Conservation (phyloP, 345 rosid genomes). For the Jatropha curcas region DNA sequence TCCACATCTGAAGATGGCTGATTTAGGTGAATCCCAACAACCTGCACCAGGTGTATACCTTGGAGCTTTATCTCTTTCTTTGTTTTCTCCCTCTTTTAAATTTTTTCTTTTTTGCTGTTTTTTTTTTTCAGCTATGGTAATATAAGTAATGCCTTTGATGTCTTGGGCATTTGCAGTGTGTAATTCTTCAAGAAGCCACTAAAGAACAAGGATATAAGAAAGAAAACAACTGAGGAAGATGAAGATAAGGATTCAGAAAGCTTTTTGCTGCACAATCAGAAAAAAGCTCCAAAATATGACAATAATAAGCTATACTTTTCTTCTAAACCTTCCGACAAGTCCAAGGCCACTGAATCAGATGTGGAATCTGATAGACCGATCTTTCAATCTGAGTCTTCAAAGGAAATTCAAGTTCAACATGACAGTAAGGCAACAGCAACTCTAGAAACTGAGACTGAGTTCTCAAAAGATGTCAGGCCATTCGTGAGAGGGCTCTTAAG, state of each 20-base stretch:
- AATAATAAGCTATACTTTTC: constrained; percentile 70
- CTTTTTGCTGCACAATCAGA: constrained; percentile 48
- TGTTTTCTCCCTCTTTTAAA: background rate
- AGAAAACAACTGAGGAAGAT: constrained; percentile 50
- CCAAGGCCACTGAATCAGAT: constrained; percentile 26
- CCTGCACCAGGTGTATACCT: constrained; percentile 42
- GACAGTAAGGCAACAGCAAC: constrained; percentile 78
- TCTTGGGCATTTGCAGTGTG: constrained; percentile 54
- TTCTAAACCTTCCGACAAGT: constrained; percentile 54
- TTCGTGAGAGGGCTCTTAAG: constrained; percentile 80
- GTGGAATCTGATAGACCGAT: constrained; percentile 34
- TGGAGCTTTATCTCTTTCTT: background rate
- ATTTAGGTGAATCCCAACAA: constrained; percentile 42
- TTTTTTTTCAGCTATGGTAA: background rate
- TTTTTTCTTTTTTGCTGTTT: background rate
- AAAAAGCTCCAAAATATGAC: constrained; percentile 47
- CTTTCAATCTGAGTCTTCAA: constrained; percentile 72
- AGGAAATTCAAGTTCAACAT: constrained; percentile 74
- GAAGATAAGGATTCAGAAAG: constrained; percentile 51
- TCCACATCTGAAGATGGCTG: constrained; percentile 38
- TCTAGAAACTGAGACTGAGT: constrained; percentile 80
- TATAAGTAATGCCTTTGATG: constrained; percentile 11
- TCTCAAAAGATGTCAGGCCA: constrained; percentile 57
- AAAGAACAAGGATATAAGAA: constrained; percentile 67
- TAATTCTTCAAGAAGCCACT: constrained; percentile 72